Percentiles rank a stretch among this genome's conserved stretches.
phyloP scores from a whole-genome alignment of 2,329 filamentous ascomycete genomes.

The Claviceps purpurea region DNA sequence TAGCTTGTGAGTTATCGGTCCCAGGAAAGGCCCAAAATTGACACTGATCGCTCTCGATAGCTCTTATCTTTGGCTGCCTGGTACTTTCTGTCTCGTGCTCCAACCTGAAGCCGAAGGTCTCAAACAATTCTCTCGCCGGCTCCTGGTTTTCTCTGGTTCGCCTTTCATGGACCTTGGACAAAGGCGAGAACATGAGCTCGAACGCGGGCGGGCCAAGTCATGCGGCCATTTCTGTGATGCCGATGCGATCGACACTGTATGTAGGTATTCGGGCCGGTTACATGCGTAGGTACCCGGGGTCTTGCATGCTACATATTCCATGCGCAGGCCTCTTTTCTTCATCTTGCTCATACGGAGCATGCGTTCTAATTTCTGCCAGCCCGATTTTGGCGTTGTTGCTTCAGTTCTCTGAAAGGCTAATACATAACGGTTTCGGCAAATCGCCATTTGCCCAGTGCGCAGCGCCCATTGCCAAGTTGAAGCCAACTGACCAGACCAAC shows the following conservation, averaged over 20 bases:
- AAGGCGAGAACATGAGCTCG: conserved; percentile 28
- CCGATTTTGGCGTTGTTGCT: too few relatives aligned
- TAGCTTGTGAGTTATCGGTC: too few relatives aligned
- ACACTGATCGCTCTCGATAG: conserved; percentile 24
- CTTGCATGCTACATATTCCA: conserved; percentile 24
- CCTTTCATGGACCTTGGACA: conserved; percentile 23
- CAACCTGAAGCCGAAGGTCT: conserved; percentile 41
- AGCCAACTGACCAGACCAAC: too few relatives aligned
- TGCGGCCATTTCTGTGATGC: conserved; percentile 37
- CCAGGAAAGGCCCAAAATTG: conserved; percentile 21
- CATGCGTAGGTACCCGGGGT: conserved; percentile 31
- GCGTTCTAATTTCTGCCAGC: too few relatives aligned
- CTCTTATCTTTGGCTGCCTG: conserved; percentile 19
- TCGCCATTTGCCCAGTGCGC: too few relatives aligned
- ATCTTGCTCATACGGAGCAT: too few relatives aligned
- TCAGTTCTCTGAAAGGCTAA: too few relatives aligned
- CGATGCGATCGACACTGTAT: conserved; percentile 36
- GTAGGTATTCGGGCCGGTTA: conserved; percentile 42
- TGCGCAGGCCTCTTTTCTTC: too few relatives aligned
- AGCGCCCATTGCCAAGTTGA: too few relatives aligned
- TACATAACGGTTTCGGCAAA: too few relatives aligned
- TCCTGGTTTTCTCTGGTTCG: conserved; percentile 27
- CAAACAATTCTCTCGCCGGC: conserved; percentile 35
- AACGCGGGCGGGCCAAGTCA: conserved; percentile 38
- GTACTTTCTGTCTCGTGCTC: conserved; percentile 26